These are phyloP conservation scores for Karstenula rhodostoma DNA, from an alignment of 2,329 filamentous ascomycete species.

Conservation along the genomic window DNA sequence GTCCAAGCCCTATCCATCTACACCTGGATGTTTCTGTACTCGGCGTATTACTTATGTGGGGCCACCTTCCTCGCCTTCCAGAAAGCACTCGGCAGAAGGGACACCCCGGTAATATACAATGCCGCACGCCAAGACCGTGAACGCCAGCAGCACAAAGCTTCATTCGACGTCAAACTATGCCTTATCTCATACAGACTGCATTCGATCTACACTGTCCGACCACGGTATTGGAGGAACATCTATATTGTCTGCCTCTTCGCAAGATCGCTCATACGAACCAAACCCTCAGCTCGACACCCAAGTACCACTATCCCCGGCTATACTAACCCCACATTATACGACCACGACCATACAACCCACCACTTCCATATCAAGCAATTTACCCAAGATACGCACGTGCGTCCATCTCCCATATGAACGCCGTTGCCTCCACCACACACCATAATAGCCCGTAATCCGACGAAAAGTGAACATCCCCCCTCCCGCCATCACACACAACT, in stretches of 20 bases:
- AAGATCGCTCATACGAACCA: not conserved
- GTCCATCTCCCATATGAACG: not conserved
- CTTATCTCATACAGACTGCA: conserved; percentile 1
- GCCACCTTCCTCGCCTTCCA: conserved; percentile 1
- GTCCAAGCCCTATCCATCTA: not conserved
- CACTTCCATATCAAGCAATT: conserved; percentile 3
- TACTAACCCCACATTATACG: conserved; percentile 22
- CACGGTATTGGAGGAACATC: conserved; percentile 18
- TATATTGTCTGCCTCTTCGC: conserved; percentile 4
- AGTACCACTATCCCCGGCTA: conserved; percentile 5
- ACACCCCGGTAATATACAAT: conserved; percentile 17
- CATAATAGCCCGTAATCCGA: too few relatives aligned
- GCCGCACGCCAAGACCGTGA: conserved; percentile 20
- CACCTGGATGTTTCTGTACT: not conserved
- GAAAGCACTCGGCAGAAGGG: conserved; percentile 19
- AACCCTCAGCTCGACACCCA: not conserved
- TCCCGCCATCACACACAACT: not conserved
- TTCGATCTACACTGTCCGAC: not conserved
- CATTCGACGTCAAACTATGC: conserved; percentile 23
- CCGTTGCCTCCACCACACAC: not conserved
- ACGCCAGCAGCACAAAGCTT: conserved; percentile 21
- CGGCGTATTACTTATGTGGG: conserved; percentile 11
- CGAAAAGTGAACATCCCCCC: not conserved
- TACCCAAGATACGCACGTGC: conserved; percentile 8
- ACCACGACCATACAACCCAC: not conserved